Conservation (phyloP, 176 grass and related monocot species). For the Aegilops umbellulata region DNA sequence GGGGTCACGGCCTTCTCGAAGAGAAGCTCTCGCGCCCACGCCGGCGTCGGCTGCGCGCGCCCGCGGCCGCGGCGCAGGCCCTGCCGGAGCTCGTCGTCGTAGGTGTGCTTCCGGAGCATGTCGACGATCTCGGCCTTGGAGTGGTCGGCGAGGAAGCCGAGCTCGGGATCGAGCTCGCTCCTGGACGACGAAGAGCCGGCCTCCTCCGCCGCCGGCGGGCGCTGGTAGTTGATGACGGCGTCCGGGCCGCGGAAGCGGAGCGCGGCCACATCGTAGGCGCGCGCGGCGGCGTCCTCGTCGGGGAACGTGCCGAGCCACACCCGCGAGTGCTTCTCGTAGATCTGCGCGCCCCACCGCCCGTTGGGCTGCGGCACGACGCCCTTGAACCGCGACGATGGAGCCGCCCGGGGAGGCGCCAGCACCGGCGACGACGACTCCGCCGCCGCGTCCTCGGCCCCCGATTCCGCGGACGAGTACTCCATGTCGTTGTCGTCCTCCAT, state of each 20-base stretch:
- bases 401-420: neutral
- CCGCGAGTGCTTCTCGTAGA: slow-evolving; percentile 77
- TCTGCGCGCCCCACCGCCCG: slow-evolving; percentile 80
- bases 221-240: slow-evolving; percentile 49
- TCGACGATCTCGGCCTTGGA: slow-evolving; percentile 78
- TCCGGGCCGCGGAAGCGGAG: slow-evolving; percentile 73
- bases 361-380: slow-evolving; percentile 87
- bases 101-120: slow-evolving; percentile 89
- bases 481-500: neutral
- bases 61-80: slow-evolving; percentile 25
- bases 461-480: neutral
- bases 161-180: slow-evolving; percentile 45
- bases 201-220: neutral
- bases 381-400: slow-evolving; percentile 57
- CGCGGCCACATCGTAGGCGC: slow-evolving; percentile 78
- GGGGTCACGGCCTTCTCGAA: slow-evolving; percentile 79
- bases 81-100: slow-evolving; percentile 59
- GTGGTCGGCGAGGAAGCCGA: slow-evolving; percentile 55
- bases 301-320: slow-evolving; percentile 92
- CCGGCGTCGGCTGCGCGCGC: slow-evolving; percentile 24
- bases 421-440: too few species aligned
- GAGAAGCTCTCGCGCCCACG: slow-evolving; percentile 34
- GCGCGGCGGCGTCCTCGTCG: slow-evolving; percentile 50
- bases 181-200: neutral
- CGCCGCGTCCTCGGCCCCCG: neutral